These are phyloP conservation scores for Malus sieversii DNA, from an alignment of 306 rosid genomes.

Conservation along the genomic window DNA sequence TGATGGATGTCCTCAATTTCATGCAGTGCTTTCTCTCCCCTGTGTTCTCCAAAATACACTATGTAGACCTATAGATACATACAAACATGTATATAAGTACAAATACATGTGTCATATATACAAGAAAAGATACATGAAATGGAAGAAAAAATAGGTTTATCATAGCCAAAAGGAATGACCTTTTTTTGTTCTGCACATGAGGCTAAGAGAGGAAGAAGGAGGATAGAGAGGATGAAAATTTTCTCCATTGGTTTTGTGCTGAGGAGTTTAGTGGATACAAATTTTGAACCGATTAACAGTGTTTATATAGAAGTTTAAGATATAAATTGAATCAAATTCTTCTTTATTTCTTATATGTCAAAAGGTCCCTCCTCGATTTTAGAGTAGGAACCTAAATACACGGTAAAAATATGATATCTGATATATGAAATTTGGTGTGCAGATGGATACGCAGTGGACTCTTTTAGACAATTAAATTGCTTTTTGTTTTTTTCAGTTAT, in stretches of 20 bases:
- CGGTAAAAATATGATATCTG: not conserved
- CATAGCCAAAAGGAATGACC: conserved; percentile 1
- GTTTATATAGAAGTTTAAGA: not conserved
- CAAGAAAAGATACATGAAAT: not conserved
- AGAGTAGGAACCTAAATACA: not conserved
- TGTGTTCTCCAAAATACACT: conserved; percentile 50
- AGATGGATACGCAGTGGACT: not conserved
- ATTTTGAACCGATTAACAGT: not conserved
- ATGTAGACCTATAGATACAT: conserved; percentile 33
- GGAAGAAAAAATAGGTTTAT: not conserved
- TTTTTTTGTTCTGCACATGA: conserved; percentile 15
- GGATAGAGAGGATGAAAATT: not conserved
- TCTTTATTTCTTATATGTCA: not conserved
- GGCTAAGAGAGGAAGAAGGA: conserved; percentile 23
- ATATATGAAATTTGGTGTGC: not conserved
- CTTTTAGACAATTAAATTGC: not conserved
- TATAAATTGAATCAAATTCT: not conserved
- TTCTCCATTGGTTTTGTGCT: conserved; percentile 7
- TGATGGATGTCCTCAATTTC: conserved; percentile 52
- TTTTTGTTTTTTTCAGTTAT: not conserved
- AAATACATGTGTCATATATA: no score
- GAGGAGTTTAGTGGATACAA: not conserved
- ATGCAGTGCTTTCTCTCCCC: conserved; percentile 32
- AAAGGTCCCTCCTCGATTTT: not conserved
- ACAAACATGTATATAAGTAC: not conserved